These are phyloP conservation scores for Pseudoperonospora humuli DNA, from an alignment of 352 stramenopile genomes.

Conservation along the genomic window DNA sequence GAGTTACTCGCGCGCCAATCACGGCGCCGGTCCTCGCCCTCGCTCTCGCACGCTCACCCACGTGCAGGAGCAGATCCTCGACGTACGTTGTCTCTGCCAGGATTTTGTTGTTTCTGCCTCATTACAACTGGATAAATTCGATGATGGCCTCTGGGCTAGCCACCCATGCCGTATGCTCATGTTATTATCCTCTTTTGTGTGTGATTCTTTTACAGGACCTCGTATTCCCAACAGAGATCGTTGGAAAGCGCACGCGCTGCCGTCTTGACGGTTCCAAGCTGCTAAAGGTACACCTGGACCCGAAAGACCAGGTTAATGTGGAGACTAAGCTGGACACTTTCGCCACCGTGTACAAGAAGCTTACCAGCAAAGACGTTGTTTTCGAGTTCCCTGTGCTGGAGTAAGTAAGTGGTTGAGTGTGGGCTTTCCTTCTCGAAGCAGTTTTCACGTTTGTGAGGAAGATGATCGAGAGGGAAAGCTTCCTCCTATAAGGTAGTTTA, in stretches of 20 bases:
- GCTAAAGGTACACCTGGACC: constrained; percentile 97
- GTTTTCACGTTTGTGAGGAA: neutral
- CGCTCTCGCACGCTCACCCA: constrained; percentile 96
- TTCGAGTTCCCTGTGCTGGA: constrained; percentile 95
- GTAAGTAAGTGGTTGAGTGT: constrained; percentile 47
- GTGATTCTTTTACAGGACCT: constrained; percentile 86
- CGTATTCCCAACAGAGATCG: constrained; percentile 99
- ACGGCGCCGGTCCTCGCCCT: constrained; percentile 92
- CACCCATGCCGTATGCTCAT: constrained; percentile 86
- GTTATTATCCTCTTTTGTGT: constrained; percentile 17
- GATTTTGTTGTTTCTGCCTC: constrained; percentile 3
- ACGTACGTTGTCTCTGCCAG: constrained; percentile 68
- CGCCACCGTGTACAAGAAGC: constrained; percentile 98
- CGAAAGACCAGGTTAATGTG: constrained; percentile 98
- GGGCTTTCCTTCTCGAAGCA: constrained; percentile 8
- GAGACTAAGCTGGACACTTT: constrained; percentile 99
- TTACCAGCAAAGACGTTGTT: constrained; percentile 99
- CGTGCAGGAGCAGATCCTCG: constrained; percentile 98
- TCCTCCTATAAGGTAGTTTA: constrained; percentile 35
- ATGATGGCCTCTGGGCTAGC: constrained; percentile 87
- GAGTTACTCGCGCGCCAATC: constrained; percentile 91
- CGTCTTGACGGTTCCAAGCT: constrained; percentile 96
- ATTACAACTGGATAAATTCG: constrained; percentile 36
- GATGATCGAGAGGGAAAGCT: constrained; percentile 2
- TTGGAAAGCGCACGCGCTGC: constrained; percentile 98